These are phyloP conservation scores for Candida sp. DNA, from an alignment of 1,139 yeast genomes.

Conservation along the genomic window DNA sequence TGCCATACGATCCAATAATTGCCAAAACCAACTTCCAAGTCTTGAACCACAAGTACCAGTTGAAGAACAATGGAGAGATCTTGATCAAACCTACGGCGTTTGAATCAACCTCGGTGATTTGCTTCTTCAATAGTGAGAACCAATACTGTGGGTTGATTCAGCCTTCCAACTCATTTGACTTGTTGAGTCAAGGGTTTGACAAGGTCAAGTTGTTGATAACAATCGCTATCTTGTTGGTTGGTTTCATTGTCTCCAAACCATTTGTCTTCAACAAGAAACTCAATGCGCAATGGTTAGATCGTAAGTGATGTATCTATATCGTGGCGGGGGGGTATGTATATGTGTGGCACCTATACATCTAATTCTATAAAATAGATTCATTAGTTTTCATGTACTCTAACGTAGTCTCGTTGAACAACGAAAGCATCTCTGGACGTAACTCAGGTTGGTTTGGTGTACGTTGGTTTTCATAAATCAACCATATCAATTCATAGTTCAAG, in stretches of 20 bases:
- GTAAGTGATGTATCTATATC: conserved; percentile 7
- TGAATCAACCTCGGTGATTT: conserved; percentile 82
- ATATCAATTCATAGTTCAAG: conserved; percentile 44
- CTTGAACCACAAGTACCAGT: conserved; percentile 38
- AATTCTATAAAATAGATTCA: conserved; percentile 17
- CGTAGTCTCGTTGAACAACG: conserved; percentile 19
- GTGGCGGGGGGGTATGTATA: conserved; percentile 3
- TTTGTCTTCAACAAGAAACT: conserved; percentile 56
- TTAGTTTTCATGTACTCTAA: conserved; percentile 21
- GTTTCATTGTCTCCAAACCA: conserved; percentile 56
- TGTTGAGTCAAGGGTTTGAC: conserved; percentile 70
- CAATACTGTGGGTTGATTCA: conserved; percentile 77
- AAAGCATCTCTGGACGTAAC: neutral
- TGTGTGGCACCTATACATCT: neutral
- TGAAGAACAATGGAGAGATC: conserved; percentile 27
- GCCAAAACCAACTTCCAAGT: conserved; percentile 48
- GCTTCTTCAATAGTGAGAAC: conserved; percentile 65
- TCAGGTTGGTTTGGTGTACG: neutral
- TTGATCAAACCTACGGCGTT: conserved; percentile 68
- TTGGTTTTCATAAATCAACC: conserved; percentile 39
- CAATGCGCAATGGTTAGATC: conserved; percentile 36
- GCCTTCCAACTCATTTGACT: conserved; percentile 88
- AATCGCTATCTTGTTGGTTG: conserved; percentile 52
- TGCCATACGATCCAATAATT: conserved; percentile 71
- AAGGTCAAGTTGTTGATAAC: conserved; percentile 67